A percentile compares a stretch with the other conserved stretches of the same genome.
Evolutionary conservation across 768 basidiomycete species (phyloP).

Genomic region (Trametes cingulata): DNA sequence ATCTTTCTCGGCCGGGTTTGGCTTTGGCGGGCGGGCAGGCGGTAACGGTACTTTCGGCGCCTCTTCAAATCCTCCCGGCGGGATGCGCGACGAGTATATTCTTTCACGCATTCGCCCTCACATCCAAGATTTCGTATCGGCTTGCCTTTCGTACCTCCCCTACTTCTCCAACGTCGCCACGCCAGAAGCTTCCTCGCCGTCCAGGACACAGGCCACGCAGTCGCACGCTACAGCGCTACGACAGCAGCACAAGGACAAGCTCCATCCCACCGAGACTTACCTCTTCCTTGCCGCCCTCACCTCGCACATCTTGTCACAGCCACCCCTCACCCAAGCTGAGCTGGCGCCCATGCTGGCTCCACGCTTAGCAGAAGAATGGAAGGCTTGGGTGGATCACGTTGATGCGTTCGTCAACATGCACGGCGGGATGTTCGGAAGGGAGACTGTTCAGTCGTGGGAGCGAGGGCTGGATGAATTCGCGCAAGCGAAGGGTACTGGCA

Average conservation of each 20-base stretch:
- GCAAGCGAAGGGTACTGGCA: constrained; percentile 47
- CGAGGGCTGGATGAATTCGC: constrained; percentile 67
- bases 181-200: constrained; percentile 31
- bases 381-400: constrained; percentile 70
- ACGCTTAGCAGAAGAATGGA: constrained; percentile 74
- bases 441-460: constrained; percentile 70
- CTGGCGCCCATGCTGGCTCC: constrained; percentile 60
- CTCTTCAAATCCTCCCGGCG: constrained; percentile 28
- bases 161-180: constrained; percentile 70
- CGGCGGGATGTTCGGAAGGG: constrained; percentile 79
- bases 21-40: constrained; percentile 24
- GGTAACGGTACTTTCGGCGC: constrained; percentile 11
- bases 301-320: constrained; percentile 66
- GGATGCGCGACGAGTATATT: constrained; percentile 83
- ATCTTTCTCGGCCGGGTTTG: constrained; percentile 22
- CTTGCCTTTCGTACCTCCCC: constrained; percentile 79
- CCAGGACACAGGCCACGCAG: constrained; percentile 31
- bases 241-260: constrained; percentile 60
- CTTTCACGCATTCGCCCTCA: constrained; percentile 72
- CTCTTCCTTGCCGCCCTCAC: constrained; percentile 68
- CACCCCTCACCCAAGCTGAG: constrained; percentile 60
- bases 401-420: constrained; percentile 69
- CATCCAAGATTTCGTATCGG: constrained; percentile 74
- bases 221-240: constrained; percentile 48
- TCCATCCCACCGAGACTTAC: constrained; percentile 76